Evolutionary conservation across 768 basidiomycete species (phyloP), one percentile per base, ranked within the genome.

Genomic region (Myochromella boudieri): DNA sequence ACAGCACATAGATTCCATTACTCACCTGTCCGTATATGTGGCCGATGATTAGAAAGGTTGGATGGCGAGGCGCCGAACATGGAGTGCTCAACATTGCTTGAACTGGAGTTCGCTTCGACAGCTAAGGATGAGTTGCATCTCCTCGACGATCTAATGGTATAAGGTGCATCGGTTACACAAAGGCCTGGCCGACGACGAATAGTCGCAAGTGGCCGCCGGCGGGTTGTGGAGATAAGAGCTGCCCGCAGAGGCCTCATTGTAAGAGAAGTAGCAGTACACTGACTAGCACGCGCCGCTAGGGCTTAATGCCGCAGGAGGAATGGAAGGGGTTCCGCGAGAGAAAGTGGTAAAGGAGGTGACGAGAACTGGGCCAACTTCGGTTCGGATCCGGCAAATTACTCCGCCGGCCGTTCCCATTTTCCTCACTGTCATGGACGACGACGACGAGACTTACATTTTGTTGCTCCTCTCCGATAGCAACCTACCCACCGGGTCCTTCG

Each of bases 401-500:
- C 21, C 21, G 28, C 34, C 54, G 39, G 42, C 47, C 34, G 42
- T 42, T 41, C 31, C 33, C 46, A 28, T 36, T 45, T 18, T 39
- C 22, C 29, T 41, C 37, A 38, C 40, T 41, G 57, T 37, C 54
- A 70, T 69, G 67, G 45, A 64, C 59, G 52, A 61, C 58, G 62
- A 66, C 65, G 70, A 69, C 47, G 84, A 88, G 60, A 71, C 78
- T 0, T 90, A 87, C 63, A 67, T 92, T 24, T 72, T 92, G 14
- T 78, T 94, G 29, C 75, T 95, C 27, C 78, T 95, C 33, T 78
- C 90, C 0, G 93, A 95, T 70, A 89, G 91, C 51, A 97, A 95
- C 65, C 82, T 99, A 3, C 97, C 97, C 2, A 98, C 95, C 0
- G 97, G 97, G 27, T 87, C 95, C 1, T 99, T 99, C 64, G 91